Evolutionary conservation across 2,329 filamentous ascomycete species (phyloP), one percentile per base, ranked within the genome.

Genomic region (Tolypocladium paradoxum): DNA sequence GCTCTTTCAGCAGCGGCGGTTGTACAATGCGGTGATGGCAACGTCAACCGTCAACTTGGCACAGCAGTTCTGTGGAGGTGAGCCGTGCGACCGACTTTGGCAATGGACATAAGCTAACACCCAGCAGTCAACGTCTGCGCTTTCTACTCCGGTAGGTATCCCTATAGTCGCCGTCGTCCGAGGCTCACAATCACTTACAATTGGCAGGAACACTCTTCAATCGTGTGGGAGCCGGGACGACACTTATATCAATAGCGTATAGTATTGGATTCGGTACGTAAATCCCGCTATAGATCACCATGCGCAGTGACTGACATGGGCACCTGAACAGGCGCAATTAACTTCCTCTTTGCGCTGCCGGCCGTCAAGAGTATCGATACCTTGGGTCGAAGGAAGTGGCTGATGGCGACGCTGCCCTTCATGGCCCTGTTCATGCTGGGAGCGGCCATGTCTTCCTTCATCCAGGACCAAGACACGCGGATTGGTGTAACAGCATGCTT

Each of bases 391-490:
- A 62, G 73, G 5, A 69, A 68, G 22, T 75, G 72, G 71, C 65
- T 76, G 0, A 58, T 73, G 1, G 59, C 67, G 2, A 76, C 74
- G 0, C 55, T 76, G 0, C 73, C 73, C 0, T 45, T 73, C 0
- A 76, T 76, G 74, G 65, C 67, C 0, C 55, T 74, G 7, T 69
- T 70, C 48, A 70, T 75, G 65, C 58, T 68, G 1, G 67, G 63
- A 2, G 72, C 69, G 0, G 70, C 70, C 7, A 50, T 72, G 18
- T 63, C 70, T 0, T 69, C 62, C 46, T 49, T 61, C 2, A 63
- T 70, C 31, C 18, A 34, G 29, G 40, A 56, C 31, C 27, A 22
- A 1, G 47, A 40, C 2, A 59, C 51, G 24, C 63, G 58, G n/a
- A 61, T 59, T 14, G 65, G 63, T 2, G 55, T 70, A 2, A 63